A percentile compares a stretch with the other conserved stretches of the same genome.
These are phyloP conservation scores for Aspergillus clavatus DNA, from an alignment of 2,329 filamentous ascomycete species.

Conservation along the genomic window DNA sequence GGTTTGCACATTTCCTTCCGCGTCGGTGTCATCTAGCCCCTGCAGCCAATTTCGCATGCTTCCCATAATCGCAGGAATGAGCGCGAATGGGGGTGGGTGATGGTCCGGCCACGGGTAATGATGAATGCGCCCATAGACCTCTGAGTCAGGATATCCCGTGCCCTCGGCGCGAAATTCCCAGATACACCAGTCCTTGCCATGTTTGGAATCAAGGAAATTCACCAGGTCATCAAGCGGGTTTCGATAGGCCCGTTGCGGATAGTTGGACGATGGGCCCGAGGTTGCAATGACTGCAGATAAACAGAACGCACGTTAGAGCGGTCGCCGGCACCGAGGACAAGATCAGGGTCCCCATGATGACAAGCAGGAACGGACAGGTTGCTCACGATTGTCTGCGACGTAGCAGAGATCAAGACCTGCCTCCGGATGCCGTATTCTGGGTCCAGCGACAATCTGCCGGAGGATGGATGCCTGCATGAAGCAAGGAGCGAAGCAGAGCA, in stretches of 20 bases:
- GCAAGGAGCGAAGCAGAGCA: constrained; percentile 11
- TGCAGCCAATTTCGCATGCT: constrained; percentile 87
- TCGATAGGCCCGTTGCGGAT: constrained; percentile 86
- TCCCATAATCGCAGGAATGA: constrained; percentile 84
- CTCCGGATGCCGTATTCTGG: constrained; percentile 76
- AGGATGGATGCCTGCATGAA: constrained; percentile 62
- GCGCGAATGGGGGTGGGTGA: constrained; percentile 85
- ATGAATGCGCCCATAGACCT: constrained; percentile 77
- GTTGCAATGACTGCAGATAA: constrained; percentile 55
- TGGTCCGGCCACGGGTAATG: constrained; percentile 98
- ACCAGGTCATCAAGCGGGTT: constrained; percentile 87
- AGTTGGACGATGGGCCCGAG: constrained; percentile 83
- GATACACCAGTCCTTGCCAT: constrained; percentile 81
- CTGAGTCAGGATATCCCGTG: constrained; percentile 86
- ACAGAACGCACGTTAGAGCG: background rate
- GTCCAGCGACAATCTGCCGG: constrained; percentile 86
- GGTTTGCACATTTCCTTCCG: constrained; percentile 19
- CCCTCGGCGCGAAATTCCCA: constrained; percentile 98
- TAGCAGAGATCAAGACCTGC: constrained; percentile 92
- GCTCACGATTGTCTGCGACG: constrained; percentile 68
- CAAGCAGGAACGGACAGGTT: background rate
- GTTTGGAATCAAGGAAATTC: constrained; percentile 78
- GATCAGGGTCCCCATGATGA: background rate
- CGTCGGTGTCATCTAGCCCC: constrained; percentile 28
- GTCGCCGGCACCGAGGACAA: constrained; percentile 1